Percentiles rank a stretch among this genome's conserved stretches.
Evolutionary conservation across 2,329 filamentous ascomycete genomes (phyloP).

Genomic region (Arthroderma sp.): DNA sequence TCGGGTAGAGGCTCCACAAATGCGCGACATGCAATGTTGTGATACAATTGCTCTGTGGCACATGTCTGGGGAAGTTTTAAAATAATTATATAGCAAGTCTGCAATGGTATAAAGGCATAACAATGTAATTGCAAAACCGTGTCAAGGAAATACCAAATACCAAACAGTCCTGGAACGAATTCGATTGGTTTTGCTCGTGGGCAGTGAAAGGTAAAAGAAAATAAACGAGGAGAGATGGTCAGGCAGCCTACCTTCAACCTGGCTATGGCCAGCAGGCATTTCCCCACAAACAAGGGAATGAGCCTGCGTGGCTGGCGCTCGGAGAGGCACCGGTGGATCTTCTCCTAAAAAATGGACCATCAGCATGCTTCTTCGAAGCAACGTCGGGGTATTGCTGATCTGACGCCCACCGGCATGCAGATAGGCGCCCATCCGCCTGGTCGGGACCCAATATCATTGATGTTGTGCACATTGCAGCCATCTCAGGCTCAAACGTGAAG

Average conservation of each 20-base stretch:
- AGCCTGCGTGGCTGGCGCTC: neutral
- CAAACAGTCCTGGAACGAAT: neutral
- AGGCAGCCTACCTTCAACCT: neutral
- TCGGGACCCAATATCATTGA: neutral
- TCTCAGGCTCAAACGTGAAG: neutral
- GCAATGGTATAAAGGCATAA: conserved; percentile 5
- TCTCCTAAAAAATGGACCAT: neutral
- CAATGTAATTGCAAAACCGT: conserved; percentile 11
- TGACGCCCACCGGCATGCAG: neutral
- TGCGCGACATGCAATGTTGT: conserved; percentile 6
- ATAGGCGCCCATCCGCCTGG: neutral
- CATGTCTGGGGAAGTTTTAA: conserved; percentile 29
- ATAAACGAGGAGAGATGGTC: neutral
- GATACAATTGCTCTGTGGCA: conserved; percentile 3
- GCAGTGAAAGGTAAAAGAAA: neutral
- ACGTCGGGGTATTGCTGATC: neutral
- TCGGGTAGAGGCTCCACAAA: neutral
- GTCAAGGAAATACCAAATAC: conserved; percentile 8
- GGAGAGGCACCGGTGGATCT: neutral
- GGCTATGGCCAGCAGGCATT: neutral
- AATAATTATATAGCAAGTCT: conserved; percentile 28
- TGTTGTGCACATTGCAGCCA: neutral
- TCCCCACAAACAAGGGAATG: neutral
- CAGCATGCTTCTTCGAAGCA: neutral
- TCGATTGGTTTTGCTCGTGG: neutral